These are phyloP conservation scores for Macadamia tetraphylla DNA, from an alignment of 164 flowering plant genomes.

Conservation along the genomic window DNA sequence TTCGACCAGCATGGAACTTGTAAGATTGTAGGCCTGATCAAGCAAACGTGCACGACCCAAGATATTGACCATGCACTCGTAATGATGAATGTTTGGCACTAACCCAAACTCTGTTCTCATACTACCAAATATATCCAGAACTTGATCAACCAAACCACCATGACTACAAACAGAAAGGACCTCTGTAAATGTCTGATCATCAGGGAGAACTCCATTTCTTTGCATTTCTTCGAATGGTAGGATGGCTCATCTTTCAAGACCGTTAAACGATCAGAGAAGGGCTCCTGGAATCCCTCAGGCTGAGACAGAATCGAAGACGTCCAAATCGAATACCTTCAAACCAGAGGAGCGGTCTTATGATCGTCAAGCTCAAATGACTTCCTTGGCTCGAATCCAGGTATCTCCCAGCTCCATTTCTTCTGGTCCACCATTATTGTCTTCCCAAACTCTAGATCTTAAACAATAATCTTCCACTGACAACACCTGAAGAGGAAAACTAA, in stretches of 20 bases:
- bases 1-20: constrained; percentile 13
- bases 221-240: constrained; percentile 53
- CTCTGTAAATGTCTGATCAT: constrained; percentile 60
- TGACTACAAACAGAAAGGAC: constrained; percentile 79
- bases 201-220: constrained; percentile 41
- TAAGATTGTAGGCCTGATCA: constrained; percentile 22
- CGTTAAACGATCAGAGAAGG: constrained; percentile 20
- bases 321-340: no score
- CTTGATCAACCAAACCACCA: constrained; percentile 59
- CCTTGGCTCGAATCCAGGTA: no score
- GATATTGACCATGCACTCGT: constrained; percentile 42
- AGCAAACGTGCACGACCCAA: constrained; percentile 27
- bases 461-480: no score
- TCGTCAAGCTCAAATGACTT: no score
- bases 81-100: constrained; percentile 63
- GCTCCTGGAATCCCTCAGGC: no score
- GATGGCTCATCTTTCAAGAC: constrained; percentile 57
- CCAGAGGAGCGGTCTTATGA: no score
- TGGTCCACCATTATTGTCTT: no score
- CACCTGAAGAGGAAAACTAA: no score
- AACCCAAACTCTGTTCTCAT: constrained; percentile 55
- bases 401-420: no score
- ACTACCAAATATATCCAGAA: constrained; percentile 35
- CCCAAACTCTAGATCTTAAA: no score
- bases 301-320: no score